Percentiles rank a stretch among this genome's conserved stretches.
Evolutionary conservation across 768 basidiomycete species (phyloP).

Genomic region (Lentinula aciculospora): DNA sequence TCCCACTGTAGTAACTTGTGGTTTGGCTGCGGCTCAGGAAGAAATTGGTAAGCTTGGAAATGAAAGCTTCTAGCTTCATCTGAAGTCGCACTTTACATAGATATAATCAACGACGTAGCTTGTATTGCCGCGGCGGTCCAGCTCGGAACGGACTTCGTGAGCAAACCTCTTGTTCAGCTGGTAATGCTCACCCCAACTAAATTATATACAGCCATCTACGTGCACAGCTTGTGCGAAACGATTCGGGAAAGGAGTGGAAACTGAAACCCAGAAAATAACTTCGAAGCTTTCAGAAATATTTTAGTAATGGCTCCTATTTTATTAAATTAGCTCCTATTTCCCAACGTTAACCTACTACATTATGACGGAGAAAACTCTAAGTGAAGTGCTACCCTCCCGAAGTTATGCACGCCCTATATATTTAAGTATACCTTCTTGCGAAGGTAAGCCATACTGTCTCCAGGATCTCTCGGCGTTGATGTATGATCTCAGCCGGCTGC

Average conservation of each 20-base stretch:
- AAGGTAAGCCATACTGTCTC: not conserved
- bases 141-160: not conserved
- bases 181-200: not conserved
- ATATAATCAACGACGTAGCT: not conserved
- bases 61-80: too few relatives aligned
- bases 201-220: not conserved
- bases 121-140: not conserved
- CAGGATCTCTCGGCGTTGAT: not conserved
- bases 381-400: not conserved
- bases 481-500: not conserved
- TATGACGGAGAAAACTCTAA: not conserved
- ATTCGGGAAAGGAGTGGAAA: not conserved
- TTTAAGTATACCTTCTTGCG: not conserved
- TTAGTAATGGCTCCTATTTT: not conserved
- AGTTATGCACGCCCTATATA: not conserved
- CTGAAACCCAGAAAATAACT: not conserved
- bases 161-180: not conserved
- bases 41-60: not conserved
- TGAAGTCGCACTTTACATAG: not conserved
- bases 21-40: not conserved
- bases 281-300: not conserved
- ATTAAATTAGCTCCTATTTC: not conserved
- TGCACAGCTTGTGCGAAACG: not conserved
- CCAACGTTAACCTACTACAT: not conserved
- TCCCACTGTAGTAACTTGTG: conserved; percentile 1